Percentiles rank a stretch among this genome's conserved stretches.
Conservation (phyloP, 2,329 filamentous ascomycete species). For the Cladosporium sp. region DNA sequence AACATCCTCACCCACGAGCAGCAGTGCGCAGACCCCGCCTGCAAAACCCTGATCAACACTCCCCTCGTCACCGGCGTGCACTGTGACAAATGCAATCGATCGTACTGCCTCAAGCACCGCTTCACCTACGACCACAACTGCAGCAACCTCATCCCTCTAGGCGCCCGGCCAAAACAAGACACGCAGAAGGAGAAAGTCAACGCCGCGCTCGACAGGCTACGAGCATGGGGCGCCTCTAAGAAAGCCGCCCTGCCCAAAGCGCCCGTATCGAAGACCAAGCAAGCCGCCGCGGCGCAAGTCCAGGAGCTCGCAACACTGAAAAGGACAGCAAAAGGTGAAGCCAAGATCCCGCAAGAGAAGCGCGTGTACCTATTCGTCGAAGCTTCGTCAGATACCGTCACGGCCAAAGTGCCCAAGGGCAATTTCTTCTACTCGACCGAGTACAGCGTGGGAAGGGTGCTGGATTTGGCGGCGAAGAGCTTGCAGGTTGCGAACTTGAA, state of each 20-base stretch:
- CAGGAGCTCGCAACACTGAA: conserved; percentile 77
- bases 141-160: conserved; percentile 65
- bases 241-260: conserved; percentile 35
- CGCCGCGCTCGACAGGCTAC: conserved; percentile 73
- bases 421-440: conserved; percentile 59
- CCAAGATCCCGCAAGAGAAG: conserved; percentile 76
- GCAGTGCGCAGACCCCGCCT: conserved; percentile 65
- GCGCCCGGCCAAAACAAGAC: conserved; percentile 48
- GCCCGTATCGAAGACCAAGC: conserved; percentile 49
- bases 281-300: conserved; percentile 63
- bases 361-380: conserved; percentile 89
- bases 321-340: conserved; percentile 85
- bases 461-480: conserved; percentile 75
- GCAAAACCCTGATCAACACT: conserved; percentile 72
- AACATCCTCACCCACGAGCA: conserved; percentile 63
- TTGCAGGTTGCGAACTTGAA: conserved; percentile 83
- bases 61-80: conserved; percentile 67
- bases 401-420: conserved; percentile 72
- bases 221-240: conserved; percentile 77
- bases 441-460: conserved; percentile 83
- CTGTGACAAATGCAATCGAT: conserved; percentile 69
- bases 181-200: conserved; percentile 64
- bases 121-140: conserved; percentile 82
- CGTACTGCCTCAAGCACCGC: conserved; percentile 77
- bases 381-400: conserved; percentile 82